Evolutionary conservation across 169 alveolate species (phyloP).

Genomic region (Plasmodium chabaudi): DNA sequence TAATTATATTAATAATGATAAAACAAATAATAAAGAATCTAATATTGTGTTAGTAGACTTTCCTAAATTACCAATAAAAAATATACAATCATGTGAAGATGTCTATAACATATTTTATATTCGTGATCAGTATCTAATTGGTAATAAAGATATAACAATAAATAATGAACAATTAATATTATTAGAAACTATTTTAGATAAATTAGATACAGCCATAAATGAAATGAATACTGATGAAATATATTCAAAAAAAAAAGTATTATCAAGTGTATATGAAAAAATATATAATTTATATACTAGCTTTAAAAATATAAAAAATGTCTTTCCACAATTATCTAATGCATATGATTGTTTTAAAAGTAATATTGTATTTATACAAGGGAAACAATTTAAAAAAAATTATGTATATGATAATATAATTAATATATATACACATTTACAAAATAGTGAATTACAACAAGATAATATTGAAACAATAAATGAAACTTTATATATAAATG

Average conservation of each 20-base stretch:
- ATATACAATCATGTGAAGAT: conserved; percentile 63
- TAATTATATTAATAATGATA: not conserved
- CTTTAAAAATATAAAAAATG: conserved; percentile 38
- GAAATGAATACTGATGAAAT: conserved; percentile 43
- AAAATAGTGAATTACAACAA: conserved; percentile 64
- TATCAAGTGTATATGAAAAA: conserved; percentile 67
- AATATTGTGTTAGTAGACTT: conserved; percentile 47
- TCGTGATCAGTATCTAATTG: conserved; percentile 61
- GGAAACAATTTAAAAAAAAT: conserved; percentile 66
- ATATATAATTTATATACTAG: conserved; percentile 27
- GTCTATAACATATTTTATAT: conserved; percentile 55
- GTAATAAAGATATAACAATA: conserved; percentile 44
- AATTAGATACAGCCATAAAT: conserved; percentile 37
- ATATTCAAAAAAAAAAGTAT: conserved; percentile 46
- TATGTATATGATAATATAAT: conserved; percentile 68
- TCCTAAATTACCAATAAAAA: conserved; percentile 54
- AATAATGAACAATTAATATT: conserved; percentile 62
- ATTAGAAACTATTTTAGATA: conserved; percentile 55
- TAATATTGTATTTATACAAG: conserved; percentile 38
- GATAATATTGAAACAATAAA: conserved; percentile 59
- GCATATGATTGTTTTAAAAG: conserved; percentile 68
- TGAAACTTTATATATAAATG: conserved; percentile 39
- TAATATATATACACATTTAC: conserved; percentile 67
- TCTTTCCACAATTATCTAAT: conserved; percentile 48
- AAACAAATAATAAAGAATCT: not conserved